Base-by-base conservation (phyloP, 139 green algal genomes). In the Ettlia oleoabundans region DNA sequence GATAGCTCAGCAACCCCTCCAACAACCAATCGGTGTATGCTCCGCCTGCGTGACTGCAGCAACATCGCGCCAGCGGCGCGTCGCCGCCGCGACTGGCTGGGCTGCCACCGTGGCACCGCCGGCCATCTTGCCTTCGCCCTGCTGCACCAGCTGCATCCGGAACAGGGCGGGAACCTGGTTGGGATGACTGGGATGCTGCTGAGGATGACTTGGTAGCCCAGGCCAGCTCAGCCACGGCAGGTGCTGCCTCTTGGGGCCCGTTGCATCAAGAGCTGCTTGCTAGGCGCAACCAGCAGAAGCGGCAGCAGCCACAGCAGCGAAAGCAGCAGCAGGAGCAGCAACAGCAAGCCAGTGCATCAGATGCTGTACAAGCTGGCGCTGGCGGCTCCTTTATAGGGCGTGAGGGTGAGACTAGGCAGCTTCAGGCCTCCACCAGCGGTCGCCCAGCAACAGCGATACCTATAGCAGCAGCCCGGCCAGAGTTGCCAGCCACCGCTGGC, bases 151-250 rank as follows among this genome's bases (percentile, higher is more conserved):
- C 51, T 10, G 9, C 18, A 18, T 38, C 18, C n/a, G 30, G 35
- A n/a, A 53, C 21, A n/a, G 43, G 70, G 37, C 15, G 4, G 3
- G 70, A 77, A 30, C 72, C 72, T 2, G 72, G 72, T 6, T 79
- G 72, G 72, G 72, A 79, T 28, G 72, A 79, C 24, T 79, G 72
- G 72, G 72, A 67, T 7, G 72, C 62, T 7, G 72, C 62, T 40
- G 72, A 79, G 37, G 35, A 35, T 0, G 72, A 79, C 21, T 21
- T 78, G n/a, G 71, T 58, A 4, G 71, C 71, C 2, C 30, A 53
- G 71, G 53, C 43, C 22, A 61, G 40, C 2, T 26, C 71, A 24
- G 43, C 21, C 47, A 42, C 41, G 35, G 33, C 67, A 32, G 67
- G 18, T 58, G 67, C 67, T 9, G 73, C 53, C 22, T 38, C 33